These are phyloP conservation scores for Stylonectria norvegica DNA, from an alignment of 2,329 filamentous ascomycete species.

Conservation along the genomic window DNA sequence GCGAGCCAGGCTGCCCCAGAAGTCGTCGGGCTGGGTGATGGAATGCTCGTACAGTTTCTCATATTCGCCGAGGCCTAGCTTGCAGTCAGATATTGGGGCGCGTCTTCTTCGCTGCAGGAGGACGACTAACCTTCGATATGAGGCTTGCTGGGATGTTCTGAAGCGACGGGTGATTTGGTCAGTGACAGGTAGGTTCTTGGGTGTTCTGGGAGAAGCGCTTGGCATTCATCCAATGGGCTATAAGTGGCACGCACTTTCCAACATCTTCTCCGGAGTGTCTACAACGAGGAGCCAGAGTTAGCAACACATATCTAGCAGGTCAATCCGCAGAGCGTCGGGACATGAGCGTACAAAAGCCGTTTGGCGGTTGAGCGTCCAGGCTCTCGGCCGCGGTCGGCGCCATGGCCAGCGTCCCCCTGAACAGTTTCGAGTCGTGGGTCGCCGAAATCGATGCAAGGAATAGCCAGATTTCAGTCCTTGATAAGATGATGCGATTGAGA, in stretches of 20 bases:
- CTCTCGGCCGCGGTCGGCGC: too few species aligned
- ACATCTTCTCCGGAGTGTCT: slow-evolving; percentile 11
- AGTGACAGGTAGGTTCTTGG: background rate
- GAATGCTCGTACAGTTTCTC: slow-evolving; percentile 67
- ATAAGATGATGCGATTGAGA: too few species aligned
- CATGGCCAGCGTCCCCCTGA: too few species aligned
- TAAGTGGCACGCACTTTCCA: slow-evolving; percentile 7
- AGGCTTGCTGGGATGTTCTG: slow-evolving; percentile 7
- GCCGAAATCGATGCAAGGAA: too few species aligned
- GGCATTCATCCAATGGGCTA: background rate
- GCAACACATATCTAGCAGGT: too few species aligned
- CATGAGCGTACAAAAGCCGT: too few species aligned
- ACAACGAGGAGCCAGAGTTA: too few species aligned
- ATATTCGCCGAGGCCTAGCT: slow-evolving; percentile 57
- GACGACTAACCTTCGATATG: slow-evolving; percentile 7
- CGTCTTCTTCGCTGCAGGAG: background rate
- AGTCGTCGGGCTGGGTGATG: slow-evolving; percentile 76
- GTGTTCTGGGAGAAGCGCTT: background rate
- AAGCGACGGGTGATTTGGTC: background rate
- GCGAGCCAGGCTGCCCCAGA: slow-evolving; percentile 79
- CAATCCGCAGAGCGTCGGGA: too few species aligned
- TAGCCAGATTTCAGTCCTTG: too few species aligned
- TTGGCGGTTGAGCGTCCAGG: too few species aligned
- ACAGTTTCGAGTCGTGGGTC: too few species aligned
- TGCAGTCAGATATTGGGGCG: background rate